Evolutionary conservation across 768 basidiomycete genomes (phyloP), one percentile per base, ranked within the genome.

Genomic region (Cyclocybe cylindracea): DNA sequence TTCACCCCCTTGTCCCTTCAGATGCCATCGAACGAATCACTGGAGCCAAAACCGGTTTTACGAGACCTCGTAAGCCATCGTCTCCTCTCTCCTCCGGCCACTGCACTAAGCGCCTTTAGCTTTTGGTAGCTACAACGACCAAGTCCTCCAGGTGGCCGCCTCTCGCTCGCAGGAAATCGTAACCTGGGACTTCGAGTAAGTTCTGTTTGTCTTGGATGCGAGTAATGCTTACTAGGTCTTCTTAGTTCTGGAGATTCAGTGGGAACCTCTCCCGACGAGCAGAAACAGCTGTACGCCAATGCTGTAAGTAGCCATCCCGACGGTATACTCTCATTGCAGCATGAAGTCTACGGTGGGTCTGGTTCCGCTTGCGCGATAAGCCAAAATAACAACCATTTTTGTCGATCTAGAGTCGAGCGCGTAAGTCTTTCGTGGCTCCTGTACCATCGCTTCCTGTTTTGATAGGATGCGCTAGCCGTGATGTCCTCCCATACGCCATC

Each of bases 401-500:
- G 24, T 24, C 5, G 14, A 24, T 24, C 29, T 48, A 65, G 66
- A 56, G 16, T 51, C 60, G 10, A 60, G 63, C 19, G 61, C 56
- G 66, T 67, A 62, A 50, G 66, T 54, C 19, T 24, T 24, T 24
- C 24, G 24, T 2, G 35, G 18, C 29, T 7, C 19, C 10, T 46
- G 35, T 31, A 34, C 53, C 8, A 7, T 24, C 41, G 9, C 14
- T 39, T 35, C 19, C 18, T 35, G 18, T 13, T 34, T 14, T 33
- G 11, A 16, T 41, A 7, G 44, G 39, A 8, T 4, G 31, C n/a
- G 36, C 31, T 46, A 70, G 70, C 29, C 63, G 62, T 33, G 55
- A 70, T 34, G 66, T 73, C 10, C 56, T 78, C 39, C 74, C 76
- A 0, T 70, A 72, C 50, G 74, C 66, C 9, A 73, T 78, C 44